These are phyloP conservation scores for Scutellaria galericulata DNA, from an alignment of 257 asterid species.

Conservation along the genomic window DNA sequence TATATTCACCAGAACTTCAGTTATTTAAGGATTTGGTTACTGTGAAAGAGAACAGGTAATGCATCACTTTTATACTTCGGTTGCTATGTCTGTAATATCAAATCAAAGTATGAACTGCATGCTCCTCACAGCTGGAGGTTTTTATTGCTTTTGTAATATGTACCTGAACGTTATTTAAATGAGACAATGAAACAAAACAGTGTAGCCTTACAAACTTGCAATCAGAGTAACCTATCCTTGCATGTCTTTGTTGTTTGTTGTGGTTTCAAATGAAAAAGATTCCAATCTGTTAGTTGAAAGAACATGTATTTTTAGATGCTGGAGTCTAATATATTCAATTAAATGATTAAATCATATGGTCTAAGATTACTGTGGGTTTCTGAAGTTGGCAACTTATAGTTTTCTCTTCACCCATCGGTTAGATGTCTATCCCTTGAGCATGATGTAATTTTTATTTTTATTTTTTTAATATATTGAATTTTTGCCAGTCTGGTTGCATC, in stretches of 20 bases:
- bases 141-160: neutral
- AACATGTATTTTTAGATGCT: neutral
- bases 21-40: slow-evolving; percentile 78
- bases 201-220: slow-evolving; percentile 1
- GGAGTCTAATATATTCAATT: neutral
- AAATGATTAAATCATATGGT: neutral
- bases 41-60: slow-evolving; percentile 71
- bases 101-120: slow-evolving; percentile 8
- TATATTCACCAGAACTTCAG: slow-evolving; percentile 89
- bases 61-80: slow-evolving; percentile 6
- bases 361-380: neutral
- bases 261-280: neutral
- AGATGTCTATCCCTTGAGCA: neutral
- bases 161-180: slow-evolving; percentile 8
- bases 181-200: neutral
- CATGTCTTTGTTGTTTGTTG: neutral
- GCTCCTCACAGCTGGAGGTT: slow-evolving; percentile 10
- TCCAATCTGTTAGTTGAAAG: neutral
- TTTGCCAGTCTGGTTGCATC: neutral
- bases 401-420: slow-evolving; percentile 5
- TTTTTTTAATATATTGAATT: neutral
- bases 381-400: neutral
- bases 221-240: neutral
- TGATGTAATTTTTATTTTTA: neutral
- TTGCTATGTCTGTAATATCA: slow-evolving; percentile 1